Percentiles rank a stretch among this genome's conserved stretches.
Conservation (phyloP, 441 rosid genomes). For the Populus hybrid region DNA sequence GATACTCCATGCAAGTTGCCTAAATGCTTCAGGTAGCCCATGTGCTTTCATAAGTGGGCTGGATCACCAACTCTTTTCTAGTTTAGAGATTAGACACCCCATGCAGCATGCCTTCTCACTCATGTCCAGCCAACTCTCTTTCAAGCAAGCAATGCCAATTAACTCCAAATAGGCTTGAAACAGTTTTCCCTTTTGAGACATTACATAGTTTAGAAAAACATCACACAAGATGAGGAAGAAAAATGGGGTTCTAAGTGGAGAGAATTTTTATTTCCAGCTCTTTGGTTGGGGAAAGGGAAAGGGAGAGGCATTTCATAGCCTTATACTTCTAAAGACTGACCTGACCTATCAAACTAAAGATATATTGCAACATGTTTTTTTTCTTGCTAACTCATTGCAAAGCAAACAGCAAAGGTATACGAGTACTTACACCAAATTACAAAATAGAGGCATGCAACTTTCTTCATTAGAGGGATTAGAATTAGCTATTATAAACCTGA, state of each 20-base stretch:
- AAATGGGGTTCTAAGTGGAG: background rate
- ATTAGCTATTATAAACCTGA: background rate
- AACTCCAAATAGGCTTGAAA: background rate
- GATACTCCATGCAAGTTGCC: background rate
- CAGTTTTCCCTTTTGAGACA: background rate
- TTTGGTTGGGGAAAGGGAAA: background rate
- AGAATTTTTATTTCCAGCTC: background rate
- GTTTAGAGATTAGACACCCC: background rate
- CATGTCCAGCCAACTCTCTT: conserved; percentile 8
- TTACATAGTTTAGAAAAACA: background rate
- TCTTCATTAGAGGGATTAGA: background rate
- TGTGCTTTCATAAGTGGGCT: background rate
- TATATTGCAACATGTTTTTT: background rate
- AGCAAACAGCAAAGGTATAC: background rate
- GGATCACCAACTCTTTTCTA: conserved; percentile 5
- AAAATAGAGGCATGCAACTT: background rate
- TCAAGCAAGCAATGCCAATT: background rate
- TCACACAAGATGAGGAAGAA: background rate
- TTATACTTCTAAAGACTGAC: background rate
- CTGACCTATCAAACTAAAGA: background rate
- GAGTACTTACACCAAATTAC: background rate
- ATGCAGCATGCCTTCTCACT: background rate
- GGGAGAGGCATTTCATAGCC: background rate
- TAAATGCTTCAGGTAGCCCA: background rate
- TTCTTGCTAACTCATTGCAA: background rate